Conservation (phyloP, 2,329 filamentous ascomycete species). For the Massarina eburnea region DNA sequence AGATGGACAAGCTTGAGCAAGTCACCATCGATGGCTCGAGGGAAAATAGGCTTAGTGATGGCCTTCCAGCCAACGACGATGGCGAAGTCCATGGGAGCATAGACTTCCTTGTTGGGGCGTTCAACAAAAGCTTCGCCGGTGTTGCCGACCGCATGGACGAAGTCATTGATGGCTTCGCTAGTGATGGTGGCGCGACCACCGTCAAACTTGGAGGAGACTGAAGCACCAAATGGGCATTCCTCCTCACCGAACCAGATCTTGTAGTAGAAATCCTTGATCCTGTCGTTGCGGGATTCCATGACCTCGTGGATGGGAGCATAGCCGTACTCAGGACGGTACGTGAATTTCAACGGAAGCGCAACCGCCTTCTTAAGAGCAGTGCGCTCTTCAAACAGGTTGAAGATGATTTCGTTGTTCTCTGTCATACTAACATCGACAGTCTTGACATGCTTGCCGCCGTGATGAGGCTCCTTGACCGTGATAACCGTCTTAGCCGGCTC, state of each 20-base stretch:
- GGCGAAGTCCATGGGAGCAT: conserved; percentile 97
- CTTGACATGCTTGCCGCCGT: conserved; percentile 82
- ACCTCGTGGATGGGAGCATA: conserved; percentile 98
- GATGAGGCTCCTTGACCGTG: conserved; percentile 81
- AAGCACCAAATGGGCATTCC: conserved; percentile 76
- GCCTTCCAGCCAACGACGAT: conserved; percentile 99
- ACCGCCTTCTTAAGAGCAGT: conserved; percentile 81
- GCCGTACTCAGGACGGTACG: conserved; percentile 90
- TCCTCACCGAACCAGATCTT: conserved; percentile 94
- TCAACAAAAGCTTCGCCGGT: conserved; percentile 97
- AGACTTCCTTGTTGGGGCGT: conserved; percentile 88
- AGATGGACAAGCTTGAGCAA: conserved; percentile 94
- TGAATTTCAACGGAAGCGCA: conserved; percentile 84
- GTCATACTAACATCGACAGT: conserved; percentile 82
- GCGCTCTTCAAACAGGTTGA: conserved; percentile 91
- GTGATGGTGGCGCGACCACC: conserved; percentile 87
- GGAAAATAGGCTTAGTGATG: conserved; percentile 99
- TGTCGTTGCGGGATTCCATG: conserved; percentile 93
- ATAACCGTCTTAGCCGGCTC: conserved; percentile 83
- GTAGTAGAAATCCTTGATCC: conserved; percentile 99
- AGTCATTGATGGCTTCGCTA: conserved; percentile 92
- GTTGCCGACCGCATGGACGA: conserved; percentile 98
- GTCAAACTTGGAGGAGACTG: conserved; percentile 85
- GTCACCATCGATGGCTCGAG: conserved; percentile 92
- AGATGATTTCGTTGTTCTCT: conserved; percentile 75